Percentiles rank a stretch among this genome's conserved stretches.
Conservation (phyloP, 805 yeast genomes). For the Pichia pseudocactophila region DNA sequence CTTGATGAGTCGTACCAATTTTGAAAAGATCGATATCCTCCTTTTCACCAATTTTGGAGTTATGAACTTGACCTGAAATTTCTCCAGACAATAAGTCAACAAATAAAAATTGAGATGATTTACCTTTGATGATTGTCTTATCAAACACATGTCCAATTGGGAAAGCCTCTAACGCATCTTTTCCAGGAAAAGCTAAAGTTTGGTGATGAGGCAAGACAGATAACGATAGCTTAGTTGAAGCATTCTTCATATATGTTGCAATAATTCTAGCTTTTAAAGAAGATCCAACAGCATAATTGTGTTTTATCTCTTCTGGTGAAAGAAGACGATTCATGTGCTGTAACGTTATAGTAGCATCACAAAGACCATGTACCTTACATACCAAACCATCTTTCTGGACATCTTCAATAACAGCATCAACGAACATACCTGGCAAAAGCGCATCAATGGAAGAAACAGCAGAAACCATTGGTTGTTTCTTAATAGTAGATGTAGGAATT, state of each 20-base stretch:
- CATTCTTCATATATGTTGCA: constrained; percentile 41
- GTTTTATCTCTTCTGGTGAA: constrained; percentile 37
- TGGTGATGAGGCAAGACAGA: constrained; percentile 54
- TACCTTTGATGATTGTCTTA: constrained; percentile 48
- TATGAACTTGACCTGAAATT: constrained; percentile 64
- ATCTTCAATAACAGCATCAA: constrained; percentile 62
- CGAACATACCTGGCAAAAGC: constrained; percentile 75
- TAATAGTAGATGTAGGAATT: constrained; percentile 32
- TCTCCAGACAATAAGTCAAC: constrained; percentile 47
- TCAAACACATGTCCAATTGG: constrained; percentile 70
- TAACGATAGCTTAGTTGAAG: constrained; percentile 51
- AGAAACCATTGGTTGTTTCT: constrained; percentile 41
- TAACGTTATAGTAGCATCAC: constrained; percentile 60
- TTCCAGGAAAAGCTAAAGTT: constrained; percentile 22
- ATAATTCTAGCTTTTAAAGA: constrained; percentile 61
- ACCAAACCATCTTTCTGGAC: constrained; percentile 53
- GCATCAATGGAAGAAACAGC: constrained; percentile 70
- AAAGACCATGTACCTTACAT: constrained; percentile 67
- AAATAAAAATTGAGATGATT: constrained; percentile 47
- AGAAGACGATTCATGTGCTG: constrained; percentile 49
- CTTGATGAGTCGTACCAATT: constrained; percentile 59
- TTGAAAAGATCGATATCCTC: constrained; percentile 39
- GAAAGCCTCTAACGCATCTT: constrained; percentile 47
- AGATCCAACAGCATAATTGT: constrained; percentile 60
- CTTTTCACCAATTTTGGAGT: constrained; percentile 54